Evolutionary conservation across 2,329 filamentous ascomycete species (phyloP).

Genomic region (Metarhizium album): DNA sequence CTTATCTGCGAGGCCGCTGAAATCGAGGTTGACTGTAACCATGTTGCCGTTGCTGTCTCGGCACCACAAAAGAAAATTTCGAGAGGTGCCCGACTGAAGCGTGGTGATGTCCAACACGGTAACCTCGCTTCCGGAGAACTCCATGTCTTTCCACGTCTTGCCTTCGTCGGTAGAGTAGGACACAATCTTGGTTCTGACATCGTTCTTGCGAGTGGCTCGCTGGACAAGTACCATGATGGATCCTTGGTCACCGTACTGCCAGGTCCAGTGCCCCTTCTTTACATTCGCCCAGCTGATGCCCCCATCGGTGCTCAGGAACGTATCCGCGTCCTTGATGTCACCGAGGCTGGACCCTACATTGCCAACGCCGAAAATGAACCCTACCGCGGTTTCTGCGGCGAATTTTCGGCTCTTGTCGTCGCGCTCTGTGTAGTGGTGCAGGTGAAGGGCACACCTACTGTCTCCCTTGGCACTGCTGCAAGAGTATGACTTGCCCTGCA

Average conservation of each 20-base stretch:
- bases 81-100: conserved; percentile 76
- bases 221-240: conserved; percentile 83
- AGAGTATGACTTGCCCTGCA: conserved; percentile 57
- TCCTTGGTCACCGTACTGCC: conserved; percentile 93
- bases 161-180: conserved; percentile 78
- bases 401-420: conserved; percentile 73
- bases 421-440: conserved; percentile 94
- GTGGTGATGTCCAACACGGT: conserved; percentile 74
- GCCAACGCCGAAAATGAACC: conserved; percentile 81
- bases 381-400: conserved; percentile 78
- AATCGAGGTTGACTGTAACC: conserved; percentile 77
- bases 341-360: conserved; percentile 71
- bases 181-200: conserved; percentile 55
- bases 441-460: conserved; percentile 71
- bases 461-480: conserved; percentile 52
- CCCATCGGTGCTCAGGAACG: conserved; percentile 85
- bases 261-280: conserved; percentile 81
- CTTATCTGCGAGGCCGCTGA: conserved; percentile 65
- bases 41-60: conserved; percentile 44
- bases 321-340: conserved; percentile 62
- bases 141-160: conserved; percentile 62
- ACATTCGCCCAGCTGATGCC: conserved; percentile 79
- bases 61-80: conserved; percentile 89
- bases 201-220: conserved; percentile 55
- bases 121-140: conserved; percentile 63